Conservation (phyloP, 768 basidiomycete genomes). For the Kwoniella bestiolae region DNA sequence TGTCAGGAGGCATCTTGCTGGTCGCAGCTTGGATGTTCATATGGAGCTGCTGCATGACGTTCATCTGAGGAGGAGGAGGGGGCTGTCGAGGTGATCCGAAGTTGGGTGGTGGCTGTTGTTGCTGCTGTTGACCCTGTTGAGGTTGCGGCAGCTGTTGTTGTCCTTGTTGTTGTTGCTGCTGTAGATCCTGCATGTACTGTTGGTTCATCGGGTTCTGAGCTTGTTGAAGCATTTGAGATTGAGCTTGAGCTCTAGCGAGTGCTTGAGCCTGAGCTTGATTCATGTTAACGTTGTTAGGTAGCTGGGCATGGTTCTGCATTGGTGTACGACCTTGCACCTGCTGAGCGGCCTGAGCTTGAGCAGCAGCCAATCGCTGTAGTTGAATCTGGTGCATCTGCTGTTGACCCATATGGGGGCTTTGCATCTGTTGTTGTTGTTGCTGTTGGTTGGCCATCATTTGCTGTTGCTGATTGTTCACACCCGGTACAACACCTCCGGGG, state of each 20-base stretch:
- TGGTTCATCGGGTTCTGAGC: conserved; percentile 18
- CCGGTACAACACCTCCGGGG: conserved; percentile 8
- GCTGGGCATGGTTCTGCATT: conserved; percentile 19
- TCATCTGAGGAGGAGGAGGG: conserved; percentile 6
- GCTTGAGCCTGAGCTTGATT: conserved; percentile 14
- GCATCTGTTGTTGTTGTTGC: conserved; percentile 23
- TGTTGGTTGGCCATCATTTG: conserved; percentile 1
- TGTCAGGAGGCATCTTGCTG: conserved; percentile 23
- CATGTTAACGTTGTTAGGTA: conserved; percentile 6
- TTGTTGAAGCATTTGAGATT: conserved; percentile 30
- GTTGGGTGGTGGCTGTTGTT: conserved; percentile 17
- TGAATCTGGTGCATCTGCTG: conserved; percentile 29
- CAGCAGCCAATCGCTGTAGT: conserved; percentile 28
- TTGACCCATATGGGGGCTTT: conserved; percentile 20
- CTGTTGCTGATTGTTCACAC: conserved; percentile 13
- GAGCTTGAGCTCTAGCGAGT: conserved; percentile 29
- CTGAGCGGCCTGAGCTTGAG: conserved; percentile 30
- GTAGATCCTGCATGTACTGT: conserved; percentile 25
- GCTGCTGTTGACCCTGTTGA: conserved; percentile 13
- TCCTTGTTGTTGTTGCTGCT: conserved; percentile 14
- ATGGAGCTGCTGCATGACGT: conserved; percentile 12
- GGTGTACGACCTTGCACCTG: conserved; percentile 19
- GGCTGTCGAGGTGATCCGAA: conserved; percentile 24
- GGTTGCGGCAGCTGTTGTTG: conserved; percentile 10
- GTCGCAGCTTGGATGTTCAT: conserved; percentile 16